phyloP scores from a whole-genome alignment of 2,329 filamentous ascomycete species.

The Aureobasidium zeae region DNA sequence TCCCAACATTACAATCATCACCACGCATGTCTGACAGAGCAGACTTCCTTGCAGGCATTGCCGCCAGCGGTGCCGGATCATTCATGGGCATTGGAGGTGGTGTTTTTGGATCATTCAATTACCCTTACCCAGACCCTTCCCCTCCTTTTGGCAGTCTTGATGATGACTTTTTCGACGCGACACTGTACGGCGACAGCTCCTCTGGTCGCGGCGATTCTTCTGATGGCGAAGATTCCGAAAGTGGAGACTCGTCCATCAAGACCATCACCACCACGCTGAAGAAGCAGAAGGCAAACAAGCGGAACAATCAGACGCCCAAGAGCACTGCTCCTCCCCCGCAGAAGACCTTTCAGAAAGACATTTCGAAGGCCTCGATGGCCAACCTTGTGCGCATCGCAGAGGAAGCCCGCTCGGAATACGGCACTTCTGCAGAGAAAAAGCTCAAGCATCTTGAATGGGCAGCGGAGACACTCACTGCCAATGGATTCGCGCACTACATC shows the following conservation, averaged over 20 bases:
- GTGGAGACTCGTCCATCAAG: too few species aligned
- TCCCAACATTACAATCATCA: too few species aligned
- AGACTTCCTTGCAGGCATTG: not conserved
- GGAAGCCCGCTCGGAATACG: not conserved
- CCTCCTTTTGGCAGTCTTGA: not conserved
- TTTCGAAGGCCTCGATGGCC: not conserved
- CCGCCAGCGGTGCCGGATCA: not conserved
- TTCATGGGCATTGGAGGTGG: not conserved
- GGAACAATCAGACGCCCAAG: too few species aligned
- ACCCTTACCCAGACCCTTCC: not conserved
- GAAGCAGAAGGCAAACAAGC: too few species aligned
- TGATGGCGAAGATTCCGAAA: too few species aligned
- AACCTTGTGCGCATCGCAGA: not conserved
- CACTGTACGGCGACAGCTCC: not conserved
- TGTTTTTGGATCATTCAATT: not conserved
- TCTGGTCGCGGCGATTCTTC: too few species aligned
- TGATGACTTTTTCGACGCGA: not conserved
- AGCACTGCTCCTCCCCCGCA: too few species aligned
- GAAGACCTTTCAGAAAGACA: too few species aligned
- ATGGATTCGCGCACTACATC: not conserved
- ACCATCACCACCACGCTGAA: too few species aligned
- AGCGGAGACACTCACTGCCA: not conserved
- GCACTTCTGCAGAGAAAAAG: not conserved
- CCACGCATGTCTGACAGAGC: slow-evolving; percentile 2
- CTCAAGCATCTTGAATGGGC: slow-evolving; percentile 1